These are phyloP conservation scores for Geranomyces variabilis DNA, from an alignment of 192 early-diverging fungal species.

Conservation along the genomic window DNA sequence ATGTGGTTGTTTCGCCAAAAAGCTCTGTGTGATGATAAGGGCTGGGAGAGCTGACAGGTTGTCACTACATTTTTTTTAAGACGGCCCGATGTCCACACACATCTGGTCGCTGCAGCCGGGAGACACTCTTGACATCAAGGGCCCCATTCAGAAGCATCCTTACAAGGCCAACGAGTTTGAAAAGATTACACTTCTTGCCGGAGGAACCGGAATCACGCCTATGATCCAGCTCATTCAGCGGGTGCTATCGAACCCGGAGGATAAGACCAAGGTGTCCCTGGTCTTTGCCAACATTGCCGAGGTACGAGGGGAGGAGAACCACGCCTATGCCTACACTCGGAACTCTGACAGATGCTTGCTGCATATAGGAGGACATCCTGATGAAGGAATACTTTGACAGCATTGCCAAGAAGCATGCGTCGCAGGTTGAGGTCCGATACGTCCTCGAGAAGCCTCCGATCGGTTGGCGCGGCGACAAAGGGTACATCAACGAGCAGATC, in stretches of 20 bases:
- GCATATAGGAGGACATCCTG: constrained; percentile 59
- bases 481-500: constrained; percentile 75
- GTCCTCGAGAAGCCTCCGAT: constrained; percentile 59
- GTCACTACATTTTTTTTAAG: constrained; percentile 64
- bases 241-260: constrained; percentile 62
- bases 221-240: constrained; percentile 75
- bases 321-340: background rate
- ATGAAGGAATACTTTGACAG: constrained; percentile 66
- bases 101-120: constrained; percentile 71
- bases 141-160: constrained; percentile 73
- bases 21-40: no score
- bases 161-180: constrained; percentile 70
- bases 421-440: constrained; percentile 70
- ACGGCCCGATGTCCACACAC: constrained; percentile 79
- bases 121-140: constrained; percentile 78
- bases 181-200: constrained; percentile 80
- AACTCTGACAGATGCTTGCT: background rate
- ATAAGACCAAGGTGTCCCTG: constrained; percentile 73
- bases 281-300: constrained; percentile 74
- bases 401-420: constrained; percentile 57
- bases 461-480: constrained; percentile 73
- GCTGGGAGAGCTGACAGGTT: constrained; percentile 63
- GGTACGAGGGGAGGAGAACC: background rate
- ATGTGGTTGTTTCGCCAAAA: background rate
- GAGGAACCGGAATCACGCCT: constrained; percentile 87